A percentile compares a stretch with the other conserved stretches of the same genome.
phyloP scores from a whole-genome alignment of 106 monocot species.

The Iris macrosiphon region DNA sequence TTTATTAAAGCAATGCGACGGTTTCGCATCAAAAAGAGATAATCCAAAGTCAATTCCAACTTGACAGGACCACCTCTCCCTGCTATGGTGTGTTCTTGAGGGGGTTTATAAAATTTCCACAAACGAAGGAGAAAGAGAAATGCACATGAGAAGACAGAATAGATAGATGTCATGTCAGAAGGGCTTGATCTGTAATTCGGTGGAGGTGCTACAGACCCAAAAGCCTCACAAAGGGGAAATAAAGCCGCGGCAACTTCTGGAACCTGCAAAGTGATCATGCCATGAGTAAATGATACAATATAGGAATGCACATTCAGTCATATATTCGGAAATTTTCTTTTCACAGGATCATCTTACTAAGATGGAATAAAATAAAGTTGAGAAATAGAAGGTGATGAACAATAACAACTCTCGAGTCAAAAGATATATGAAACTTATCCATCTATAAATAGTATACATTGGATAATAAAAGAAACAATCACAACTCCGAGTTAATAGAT shows the following conservation, averaged over 20 bases:
- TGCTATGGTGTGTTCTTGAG: slow-evolving; percentile 56
- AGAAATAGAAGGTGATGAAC: too few species aligned
- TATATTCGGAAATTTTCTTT: too few species aligned
- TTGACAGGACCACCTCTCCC: slow-evolving; percentile 54
- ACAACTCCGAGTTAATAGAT: too few species aligned
- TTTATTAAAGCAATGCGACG: slow-evolving; percentile 27
- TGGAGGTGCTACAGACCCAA: slow-evolving; percentile 69
- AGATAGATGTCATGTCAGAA: slow-evolving; percentile 52
- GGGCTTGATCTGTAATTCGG: slow-evolving; percentile 33
- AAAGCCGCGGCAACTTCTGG: slow-evolving; percentile 88
- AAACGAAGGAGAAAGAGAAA: slow-evolving; percentile 91
- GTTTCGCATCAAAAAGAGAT: slow-evolving; percentile 72
- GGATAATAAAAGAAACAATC: too few species aligned
- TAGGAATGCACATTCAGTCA: too few species aligned
- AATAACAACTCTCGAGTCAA: too few species aligned
- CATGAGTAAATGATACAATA: not conserved
- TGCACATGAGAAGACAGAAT: slow-evolving; percentile 89
- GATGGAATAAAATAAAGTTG: too few species aligned
- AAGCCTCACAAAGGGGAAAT: slow-evolving; percentile 87
- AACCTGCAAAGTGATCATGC: slow-evolving; percentile 31
- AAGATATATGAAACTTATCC: too few species aligned
- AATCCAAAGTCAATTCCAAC: slow-evolving; percentile 75
- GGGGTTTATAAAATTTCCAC: slow-evolving; percentile 91
- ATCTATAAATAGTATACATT: too few species aligned
- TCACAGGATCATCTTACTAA: too few species aligned